These are phyloP conservation scores for Coniosporium apollinis DNA, from an alignment of 495 filamentous ascomycete species.

Conservation along the genomic window DNA sequence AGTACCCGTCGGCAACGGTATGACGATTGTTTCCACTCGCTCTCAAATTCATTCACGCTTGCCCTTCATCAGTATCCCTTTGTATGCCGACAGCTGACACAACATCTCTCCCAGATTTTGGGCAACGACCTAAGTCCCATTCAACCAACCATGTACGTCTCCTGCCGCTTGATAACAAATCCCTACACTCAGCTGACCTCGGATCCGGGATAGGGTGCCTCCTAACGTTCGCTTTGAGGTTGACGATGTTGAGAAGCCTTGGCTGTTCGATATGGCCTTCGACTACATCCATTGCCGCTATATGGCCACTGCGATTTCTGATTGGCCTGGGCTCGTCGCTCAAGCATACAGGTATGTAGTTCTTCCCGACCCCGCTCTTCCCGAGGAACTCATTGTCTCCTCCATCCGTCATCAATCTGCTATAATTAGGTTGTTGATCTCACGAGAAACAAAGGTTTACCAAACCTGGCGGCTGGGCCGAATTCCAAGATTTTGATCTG, in stretches of 20 bases:
- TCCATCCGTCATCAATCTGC: neutral
- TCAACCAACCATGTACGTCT: no score
- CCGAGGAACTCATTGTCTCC: no score
- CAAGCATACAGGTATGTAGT: constrained; percentile 22
- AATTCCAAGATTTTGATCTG: constrained; percentile 24
- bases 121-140: constrained; percentile 21
- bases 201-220: constrained; percentile 25
- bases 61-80: no score
- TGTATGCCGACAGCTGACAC: no score
- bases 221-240: constrained; percentile 38
- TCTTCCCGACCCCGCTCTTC: no score
- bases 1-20: constrained; percentile 4
- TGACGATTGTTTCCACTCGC: no score
- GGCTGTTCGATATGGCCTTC: constrained; percentile 38
- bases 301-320: constrained; percentile 7
- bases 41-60: no score
- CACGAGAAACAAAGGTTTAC: constrained; percentile 28
- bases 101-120: constrained; percentile 11
- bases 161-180: no score
- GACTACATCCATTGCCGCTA: constrained; percentile 37
- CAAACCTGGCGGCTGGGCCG: constrained; percentile 49
- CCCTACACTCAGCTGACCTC: no score
- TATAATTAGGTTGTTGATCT: neutral
- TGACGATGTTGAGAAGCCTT: constrained; percentile 35
- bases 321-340: constrained; percentile 34